Conservation (phyloP, 306 rosid species). For the Cicer chorassanicum region DNA sequence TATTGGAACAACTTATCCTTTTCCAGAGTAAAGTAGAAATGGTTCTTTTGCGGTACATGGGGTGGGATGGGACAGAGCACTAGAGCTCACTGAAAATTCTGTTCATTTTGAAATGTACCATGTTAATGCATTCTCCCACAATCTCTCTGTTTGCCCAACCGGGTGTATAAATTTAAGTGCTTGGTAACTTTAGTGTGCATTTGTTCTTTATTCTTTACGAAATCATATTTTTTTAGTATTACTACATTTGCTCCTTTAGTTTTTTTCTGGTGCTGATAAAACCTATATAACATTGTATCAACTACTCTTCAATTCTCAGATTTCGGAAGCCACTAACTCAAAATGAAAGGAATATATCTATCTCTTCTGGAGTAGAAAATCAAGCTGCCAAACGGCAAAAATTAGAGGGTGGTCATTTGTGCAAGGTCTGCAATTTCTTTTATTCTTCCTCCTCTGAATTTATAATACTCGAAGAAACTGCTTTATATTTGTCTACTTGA, state of each 20-base stretch:
- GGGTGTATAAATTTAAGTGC: constrained; percentile 8
- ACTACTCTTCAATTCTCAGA: constrained; percentile 55
- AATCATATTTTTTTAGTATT: constrained; percentile 31
- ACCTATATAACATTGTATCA: constrained; percentile 13
- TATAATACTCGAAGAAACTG: constrained; percentile 27
- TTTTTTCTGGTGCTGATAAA: constrained; percentile 21
- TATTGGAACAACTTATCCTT: constrained; percentile 35
- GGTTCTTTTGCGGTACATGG: background rate
- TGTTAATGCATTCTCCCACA: constrained; percentile 23
- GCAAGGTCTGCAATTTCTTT: constrained; percentile 61
- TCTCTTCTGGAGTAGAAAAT: constrained; percentile 70
- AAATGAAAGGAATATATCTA: constrained; percentile 61
- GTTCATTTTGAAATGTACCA: constrained; percentile 33
- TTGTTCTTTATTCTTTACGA: constrained; percentile 29
- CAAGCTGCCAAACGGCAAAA: constrained; percentile 94
- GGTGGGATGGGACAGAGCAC: background rate
- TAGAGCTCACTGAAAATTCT: constrained; percentile 11
- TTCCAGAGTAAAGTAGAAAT: background rate
- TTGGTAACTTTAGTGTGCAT: constrained; percentile 6
- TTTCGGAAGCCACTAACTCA: constrained; percentile 60
- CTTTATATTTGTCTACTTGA: constrained; percentile 37
- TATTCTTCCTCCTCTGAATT: constrained; percentile 35
- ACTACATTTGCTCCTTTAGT: constrained; percentile 20
- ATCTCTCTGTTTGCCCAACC: background rate
- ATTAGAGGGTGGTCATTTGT: constrained; percentile 84